phyloP scores from a whole-genome alignment of 1,139 yeast species.

The Suhomyces bribrorum region DNA sequence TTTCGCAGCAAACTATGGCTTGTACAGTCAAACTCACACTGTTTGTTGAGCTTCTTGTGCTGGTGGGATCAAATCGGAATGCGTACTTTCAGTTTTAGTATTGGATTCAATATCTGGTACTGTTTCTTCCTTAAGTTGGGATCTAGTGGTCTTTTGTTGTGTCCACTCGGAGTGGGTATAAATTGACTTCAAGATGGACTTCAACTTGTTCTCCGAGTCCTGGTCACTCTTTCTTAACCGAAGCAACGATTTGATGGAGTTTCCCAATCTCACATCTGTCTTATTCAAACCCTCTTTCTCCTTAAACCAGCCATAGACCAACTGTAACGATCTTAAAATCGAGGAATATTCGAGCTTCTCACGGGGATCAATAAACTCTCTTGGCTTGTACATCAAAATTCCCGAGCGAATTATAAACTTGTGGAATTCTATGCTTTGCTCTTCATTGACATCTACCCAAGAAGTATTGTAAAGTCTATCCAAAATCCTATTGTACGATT shows the following conservation, averaged over 20 bases:
- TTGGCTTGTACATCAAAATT: constrained; percentile 33
- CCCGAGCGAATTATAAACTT: constrained; percentile 32
- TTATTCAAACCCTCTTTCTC: constrained; percentile 16
- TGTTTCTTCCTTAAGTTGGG: too few species aligned
- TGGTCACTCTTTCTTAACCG: constrained; percentile 18
- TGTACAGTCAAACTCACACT: too few species aligned
- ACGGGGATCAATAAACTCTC: constrained; percentile 21
- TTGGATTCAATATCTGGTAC: too few species aligned
- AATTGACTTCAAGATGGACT: constrained; percentile 12
- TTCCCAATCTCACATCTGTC: constrained; percentile 22
- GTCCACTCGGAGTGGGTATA: constrained; percentile 8
- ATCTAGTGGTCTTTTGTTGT: not conserved
- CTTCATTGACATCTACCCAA: constrained; percentile 26
- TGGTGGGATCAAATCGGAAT: too few species aligned
- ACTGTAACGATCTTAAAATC: constrained; percentile 25
- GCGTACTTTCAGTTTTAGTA: too few species aligned
- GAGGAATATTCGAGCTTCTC: constrained; percentile 21
- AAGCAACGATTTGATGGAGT: constrained; percentile 21
- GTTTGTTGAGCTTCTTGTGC: too few species aligned
- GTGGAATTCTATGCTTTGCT: constrained; percentile 22
- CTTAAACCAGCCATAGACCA: constrained; percentile 23
- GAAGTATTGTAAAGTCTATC: constrained; percentile 25
- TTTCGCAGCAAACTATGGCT: too few species aligned
- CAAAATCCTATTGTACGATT: constrained; percentile 28
- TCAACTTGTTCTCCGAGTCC: constrained; percentile 15